phyloP scores from a whole-genome alignment of 2,329 filamentous ascomycete species.

The Dichotomopilus funicola region DNA sequence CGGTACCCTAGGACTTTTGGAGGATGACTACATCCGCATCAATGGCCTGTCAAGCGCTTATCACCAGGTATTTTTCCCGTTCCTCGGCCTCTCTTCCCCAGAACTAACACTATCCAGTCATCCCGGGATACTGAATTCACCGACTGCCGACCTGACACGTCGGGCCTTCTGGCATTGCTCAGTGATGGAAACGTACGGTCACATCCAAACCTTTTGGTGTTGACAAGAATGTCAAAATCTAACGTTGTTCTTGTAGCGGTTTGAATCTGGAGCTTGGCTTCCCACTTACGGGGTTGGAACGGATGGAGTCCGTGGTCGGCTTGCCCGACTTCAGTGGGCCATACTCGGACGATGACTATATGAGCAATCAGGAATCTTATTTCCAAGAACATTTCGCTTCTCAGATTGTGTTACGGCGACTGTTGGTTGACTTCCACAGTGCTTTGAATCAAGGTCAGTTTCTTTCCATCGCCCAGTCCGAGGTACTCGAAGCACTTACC shows the following conservation, averaged over 20 bases:
- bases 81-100: not conserved
- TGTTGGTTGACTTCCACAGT: slow-evolving; percentile 47
- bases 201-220: too few relatives aligned
- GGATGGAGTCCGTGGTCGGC: slow-evolving; percentile 46
- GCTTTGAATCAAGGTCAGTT: slow-evolving; percentile 46
- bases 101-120: slow-evolving; percentile 26
- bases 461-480: too few relatives aligned
- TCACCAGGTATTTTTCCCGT: slow-evolving; percentile 40
- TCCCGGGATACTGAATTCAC: slow-evolving; percentile 40
- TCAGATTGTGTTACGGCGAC: slow-evolving; percentile 49
- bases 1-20: slow-evolving; percentile 49
- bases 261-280: slow-evolving; percentile 54
- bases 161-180: slow-evolving; percentile 52
- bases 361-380: slow-evolving; percentile 44
- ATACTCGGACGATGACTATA: slow-evolving; percentile 41
- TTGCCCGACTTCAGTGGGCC: slow-evolving; percentile 47
- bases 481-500: not conserved
- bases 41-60: slow-evolving; percentile 48
- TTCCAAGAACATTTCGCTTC: slow-evolving; percentile 55
- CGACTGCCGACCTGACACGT: slow-evolving; percentile 45
- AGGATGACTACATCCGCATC: slow-evolving; percentile 50
- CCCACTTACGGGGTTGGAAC: slow-evolving; percentile 48
- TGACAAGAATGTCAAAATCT: slow-evolving; percentile 7
- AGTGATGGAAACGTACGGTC: slow-evolving; percentile 45
- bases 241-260: slow-evolving; percentile 33